Base-by-base conservation (phyloP, 768 basidiomycete genomes). In the Lyophyllum atratum region DNA sequence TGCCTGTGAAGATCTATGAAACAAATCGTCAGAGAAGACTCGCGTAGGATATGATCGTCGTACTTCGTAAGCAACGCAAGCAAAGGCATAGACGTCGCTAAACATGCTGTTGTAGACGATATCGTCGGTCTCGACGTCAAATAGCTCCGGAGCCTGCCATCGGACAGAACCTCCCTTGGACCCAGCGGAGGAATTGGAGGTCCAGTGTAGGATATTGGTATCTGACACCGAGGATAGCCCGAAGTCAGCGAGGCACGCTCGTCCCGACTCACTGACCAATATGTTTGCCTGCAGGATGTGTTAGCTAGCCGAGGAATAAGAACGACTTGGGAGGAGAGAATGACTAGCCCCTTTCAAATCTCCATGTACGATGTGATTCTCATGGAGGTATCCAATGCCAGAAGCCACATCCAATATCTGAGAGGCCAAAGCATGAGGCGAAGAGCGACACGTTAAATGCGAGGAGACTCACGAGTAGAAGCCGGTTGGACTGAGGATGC, bases 331-430 rank as follows among this genome's bases (percentile, higher is more conserved):
- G n/a, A n/a, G n/a, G n/a, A n/a, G 14, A 6, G 14, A 40, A 10
- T 14, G 45, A 64, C 66, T 47, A 48, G 78, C 79, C 21, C 75
- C 78, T 57, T 77, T 78, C 19, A 82, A 67, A 48, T 82, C 79
- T 0, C 79, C 79, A 49, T 79, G 81, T 14, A 80, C 67, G 25
- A 81, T 69, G 8, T 68, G 61, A 43, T 66, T 59, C 14, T 60
- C 61, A 53, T 76, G 76, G 19, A 77, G 61, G 59, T 76, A 74
- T 1, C 58, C 48, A 4, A 76, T 55, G 1, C 74, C 76, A 17
- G 56, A 52, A 1, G 70, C 70, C 8, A 75, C 64, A 46, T 74
- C 75, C 6, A 59, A 63, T n/a, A 70, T 47, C 75, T 74, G 26
- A 21, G 12, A 24, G 29, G 61, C 22, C 34, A 2, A 15, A 5